Conservation (phyloP, 352 stramenopile species). For the Pythium rishiriense region DNA sequence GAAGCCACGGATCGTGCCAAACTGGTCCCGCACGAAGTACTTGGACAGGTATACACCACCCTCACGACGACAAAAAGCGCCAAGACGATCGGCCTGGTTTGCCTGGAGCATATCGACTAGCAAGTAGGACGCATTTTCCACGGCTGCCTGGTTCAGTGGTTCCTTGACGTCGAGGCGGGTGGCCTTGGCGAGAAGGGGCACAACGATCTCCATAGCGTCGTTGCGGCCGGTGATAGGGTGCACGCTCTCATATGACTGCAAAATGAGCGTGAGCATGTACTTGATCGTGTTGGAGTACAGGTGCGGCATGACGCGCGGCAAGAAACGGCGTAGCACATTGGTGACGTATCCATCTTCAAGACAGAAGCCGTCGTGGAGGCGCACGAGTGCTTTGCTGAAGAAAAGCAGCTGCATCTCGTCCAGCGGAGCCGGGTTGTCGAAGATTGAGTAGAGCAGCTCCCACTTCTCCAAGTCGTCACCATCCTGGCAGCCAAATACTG, state of each 20-base stretch:
- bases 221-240: conserved; percentile 86
- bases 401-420: conserved; percentile 89
- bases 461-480: conserved; percentile 73
- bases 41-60: conserved; percentile 84
- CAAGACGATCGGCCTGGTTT: conserved; percentile 83
- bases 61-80: conserved; percentile 79
- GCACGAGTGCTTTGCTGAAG: conserved; percentile 86
- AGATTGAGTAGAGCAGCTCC: conserved; percentile 83
- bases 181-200: conserved; percentile 52
- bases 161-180: conserved; percentile 43
- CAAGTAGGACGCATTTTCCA: conserved; percentile 79
- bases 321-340: conserved; percentile 78
- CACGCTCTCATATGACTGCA: conserved; percentile 88
- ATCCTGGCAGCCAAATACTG: conserved; percentile 83
- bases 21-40: conserved; percentile 89
- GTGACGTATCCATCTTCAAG: conserved; percentile 84
- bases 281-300: conserved; percentile 90
- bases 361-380: conserved; percentile 84
- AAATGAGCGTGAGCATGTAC: conserved; percentile 87
- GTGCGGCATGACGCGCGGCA: conserved; percentile 77
- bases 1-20: conserved; percentile 86
- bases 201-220: conserved; percentile 85
- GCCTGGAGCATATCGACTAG: conserved; percentile 87
- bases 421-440: conserved; percentile 69
- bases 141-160: conserved; percentile 47